Evolutionary conservation across 495 filamentous ascomycete genomes (phyloP).

Genomic region (Trichoderma gamsii): DNA sequence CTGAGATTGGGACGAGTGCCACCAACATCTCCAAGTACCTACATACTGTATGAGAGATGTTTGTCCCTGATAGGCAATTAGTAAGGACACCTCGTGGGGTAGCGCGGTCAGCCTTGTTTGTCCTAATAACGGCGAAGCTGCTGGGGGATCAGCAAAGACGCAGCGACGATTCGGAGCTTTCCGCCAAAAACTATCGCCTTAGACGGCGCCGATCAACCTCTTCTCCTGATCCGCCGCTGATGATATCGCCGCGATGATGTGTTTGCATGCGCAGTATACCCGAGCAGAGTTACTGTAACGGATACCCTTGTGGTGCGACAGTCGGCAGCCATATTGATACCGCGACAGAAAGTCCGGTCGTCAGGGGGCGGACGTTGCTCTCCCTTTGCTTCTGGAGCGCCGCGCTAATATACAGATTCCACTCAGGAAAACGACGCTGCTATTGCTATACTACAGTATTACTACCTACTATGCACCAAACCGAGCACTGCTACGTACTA

Average conservation of each 20-base stretch:
- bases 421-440: background rate
- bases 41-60: background rate
- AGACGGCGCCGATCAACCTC: background rate
- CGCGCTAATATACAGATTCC: background rate
- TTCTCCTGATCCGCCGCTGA: background rate
- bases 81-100: background rate
- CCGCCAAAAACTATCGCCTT: slow-evolving; percentile 5
- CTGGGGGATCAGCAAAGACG: slow-evolving; percentile 10
- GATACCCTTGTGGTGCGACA: background rate
- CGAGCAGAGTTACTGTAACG: background rate
- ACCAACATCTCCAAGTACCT: background rate
- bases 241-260: background rate
- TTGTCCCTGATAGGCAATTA: background rate
- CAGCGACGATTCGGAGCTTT: slow-evolving; percentile 12
- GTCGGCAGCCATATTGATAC: background rate
- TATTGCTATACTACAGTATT: too few species aligned
- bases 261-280: background rate
- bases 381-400: background rate
- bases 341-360: background rate
- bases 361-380: background rate
- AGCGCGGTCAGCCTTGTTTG: background rate
- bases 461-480: background rate
- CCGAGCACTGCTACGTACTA: background rate
- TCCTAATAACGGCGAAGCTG: background rate
- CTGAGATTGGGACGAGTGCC: background rate